Evolutionary conservation across 768 basidiomycete genomes (phyloP), one percentile per base, ranked within the genome.

Genomic region (Trametes cinnabarina): DNA sequence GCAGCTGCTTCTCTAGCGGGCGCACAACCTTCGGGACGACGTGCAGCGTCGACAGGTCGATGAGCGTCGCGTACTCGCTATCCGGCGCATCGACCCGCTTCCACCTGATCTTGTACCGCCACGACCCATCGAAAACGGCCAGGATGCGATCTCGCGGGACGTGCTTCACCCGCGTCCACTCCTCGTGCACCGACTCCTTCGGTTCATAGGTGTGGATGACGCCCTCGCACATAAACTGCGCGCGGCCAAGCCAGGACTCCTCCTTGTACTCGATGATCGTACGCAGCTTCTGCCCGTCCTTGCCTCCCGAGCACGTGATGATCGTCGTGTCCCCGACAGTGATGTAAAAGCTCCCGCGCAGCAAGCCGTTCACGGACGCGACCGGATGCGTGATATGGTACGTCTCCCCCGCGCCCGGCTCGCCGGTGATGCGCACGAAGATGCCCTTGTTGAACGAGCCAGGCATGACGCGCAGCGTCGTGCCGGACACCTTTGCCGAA

Each of bases 241-340:
- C 87, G 60, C 80, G 85, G 51, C 94, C 93, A 43, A 97, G 79
- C 95, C 95, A 98, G 3, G 90, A 90, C 91, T 99, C 95, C 69
- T 99, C 97, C 74, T 94, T 94, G 76, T 96, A 98, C 66, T 95
- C 92, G 56, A 97, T 83, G 63, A 98, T 80, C 3, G 93, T 80
- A 58, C 95, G 80, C 65, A 90, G 85, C 67, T 81, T 82, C 61
- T 80, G 75, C 17, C 55, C 60, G 14, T 78, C 77, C 57, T 80
- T 82, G 2, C 85, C 85, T 5, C 90, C 88, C 19, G 78, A 79
- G 70, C 92, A 94, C 30, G 92, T 94, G 64, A 96, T 83, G 50
- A 90, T 83, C 7, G 85, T 87, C 41, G 85, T 83, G 55, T 94
- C 92, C 40, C 81, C 75, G 43, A 97, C 83, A 0, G 94, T 97